These are phyloP conservation scores for Tanacetum coccineum DNA, from an alignment of 129 eudicot genomes.

Conservation along the genomic window DNA sequence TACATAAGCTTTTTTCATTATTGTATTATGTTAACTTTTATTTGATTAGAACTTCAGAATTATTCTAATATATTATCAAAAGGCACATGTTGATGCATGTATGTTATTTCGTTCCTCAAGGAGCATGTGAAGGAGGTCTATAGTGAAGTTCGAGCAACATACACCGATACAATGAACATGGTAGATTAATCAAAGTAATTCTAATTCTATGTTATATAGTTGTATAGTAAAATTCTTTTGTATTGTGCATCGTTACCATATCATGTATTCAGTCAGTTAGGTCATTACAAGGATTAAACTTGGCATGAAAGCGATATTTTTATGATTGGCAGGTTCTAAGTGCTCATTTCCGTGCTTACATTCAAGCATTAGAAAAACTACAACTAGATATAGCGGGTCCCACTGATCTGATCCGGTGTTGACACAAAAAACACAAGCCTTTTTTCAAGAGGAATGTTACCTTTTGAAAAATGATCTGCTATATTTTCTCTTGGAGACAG, in stretches of 20 bases:
- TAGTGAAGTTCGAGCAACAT: slow-evolving; percentile 89
- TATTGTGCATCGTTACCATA: background rate
- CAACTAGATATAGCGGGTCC: slow-evolving; percentile 92
- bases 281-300: background rate
- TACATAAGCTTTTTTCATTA: too few relatives aligned
- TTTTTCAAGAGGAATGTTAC: slow-evolving; percentile 85
- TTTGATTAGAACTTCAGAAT: too few relatives aligned
- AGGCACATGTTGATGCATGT: too few relatives aligned
- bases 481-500: slow-evolving; percentile 96
- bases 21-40: too few relatives aligned
- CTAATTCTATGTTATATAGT: background rate
- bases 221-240: background rate
- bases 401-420: slow-evolving; percentile 84
- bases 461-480: slow-evolving; percentile 90
- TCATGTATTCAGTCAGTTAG: background rate
- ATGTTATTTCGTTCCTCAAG: too few relatives aligned
- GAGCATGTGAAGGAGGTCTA: slow-evolving; percentile 95
- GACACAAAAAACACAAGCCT: slow-evolving; percentile 86
- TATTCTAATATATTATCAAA: too few relatives aligned
- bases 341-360: slow-evolving; percentile 93
- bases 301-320: background rate
- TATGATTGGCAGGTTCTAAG: slow-evolving; percentile 69
- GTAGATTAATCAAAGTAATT: slow-evolving; percentile 25
- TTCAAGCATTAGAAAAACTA: slow-evolving; percentile 87
- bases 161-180: slow-evolving; percentile 96